Percentiles rank a stretch among this genome's conserved stretches.
Evolutionary conservation across 257 asterid species (phyloP).

Genomic region (Primulina tabacum): DNA sequence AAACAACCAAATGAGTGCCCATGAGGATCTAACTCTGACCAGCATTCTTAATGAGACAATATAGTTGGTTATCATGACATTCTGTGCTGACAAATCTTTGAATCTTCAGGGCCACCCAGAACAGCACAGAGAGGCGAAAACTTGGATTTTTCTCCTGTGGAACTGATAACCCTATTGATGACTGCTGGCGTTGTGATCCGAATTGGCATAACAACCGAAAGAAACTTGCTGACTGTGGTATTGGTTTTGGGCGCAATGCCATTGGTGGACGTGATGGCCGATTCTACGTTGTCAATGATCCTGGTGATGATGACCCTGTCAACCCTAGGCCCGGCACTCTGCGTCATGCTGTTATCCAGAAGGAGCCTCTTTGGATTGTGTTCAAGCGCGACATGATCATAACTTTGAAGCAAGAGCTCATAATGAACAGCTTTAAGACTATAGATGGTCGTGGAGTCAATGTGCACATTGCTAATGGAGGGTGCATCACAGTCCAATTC

Average conservation of each 20-base stretch:
- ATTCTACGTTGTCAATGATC: conserved; percentile 10
- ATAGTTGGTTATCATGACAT: neutral
- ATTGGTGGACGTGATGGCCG: conserved; percentile 21
- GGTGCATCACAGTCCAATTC: conserved; percentile 45
- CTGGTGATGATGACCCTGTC: conserved; percentile 17
- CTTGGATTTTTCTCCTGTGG: conserved; percentile 20
- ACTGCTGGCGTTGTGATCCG: conserved; percentile 23
- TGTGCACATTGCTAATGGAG: conserved; percentile 58
- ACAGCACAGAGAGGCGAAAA: conserved; percentile 18
- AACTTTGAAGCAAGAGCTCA: conserved; percentile 49
- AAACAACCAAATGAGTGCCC: too few species aligned
- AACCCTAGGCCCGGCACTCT: conserved; percentile 22
- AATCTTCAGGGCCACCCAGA: conserved; percentile 6
- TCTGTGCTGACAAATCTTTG: neutral
- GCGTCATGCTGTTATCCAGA: conserved; percentile 23
- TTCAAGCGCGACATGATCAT: conserved; percentile 51
- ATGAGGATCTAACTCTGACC: too few species aligned
- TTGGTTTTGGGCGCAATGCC: conserved; percentile 23
- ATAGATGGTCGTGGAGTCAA: conserved; percentile 56
- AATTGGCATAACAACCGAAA: conserved; percentile 17
- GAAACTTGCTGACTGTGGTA: conserved; percentile 16
- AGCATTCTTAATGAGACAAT: too few species aligned
- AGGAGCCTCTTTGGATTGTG: conserved; percentile 24
- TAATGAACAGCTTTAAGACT: conserved; percentile 61
- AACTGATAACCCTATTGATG: conserved; percentile 21